Base-by-base conservation (phyloP, 2,329 filamentous ascomycete species). In the Microdochium paspali region DNA sequence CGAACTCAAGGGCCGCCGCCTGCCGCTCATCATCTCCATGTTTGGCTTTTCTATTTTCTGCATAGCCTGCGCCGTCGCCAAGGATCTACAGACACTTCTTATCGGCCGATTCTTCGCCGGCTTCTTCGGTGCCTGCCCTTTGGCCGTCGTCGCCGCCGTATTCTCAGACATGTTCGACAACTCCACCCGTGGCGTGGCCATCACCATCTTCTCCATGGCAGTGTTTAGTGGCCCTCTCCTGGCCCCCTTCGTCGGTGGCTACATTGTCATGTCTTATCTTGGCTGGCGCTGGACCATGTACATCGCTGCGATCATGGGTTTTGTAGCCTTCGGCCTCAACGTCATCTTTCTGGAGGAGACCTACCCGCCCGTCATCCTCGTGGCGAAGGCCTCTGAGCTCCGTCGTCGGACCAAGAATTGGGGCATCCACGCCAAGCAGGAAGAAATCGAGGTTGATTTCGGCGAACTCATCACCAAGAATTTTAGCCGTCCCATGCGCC, bases 211-310 rank as follows among this genome's bases (percentile, higher is more conserved):
- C 60, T 71, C 75, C 40, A 75, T 81, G 68, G 71, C 73, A 13
- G 78, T 86, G 31, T 87, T 87, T 55, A 73, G 77, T 1, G 83
- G 82, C 4, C 84, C 84, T 0, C 68, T 86, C 23, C 64, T 85
- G 28, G 83, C 80, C 0, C 84, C 84, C 5, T 80, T 86, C 44
- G 75, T 85, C 45, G 84, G 84, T 45, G 82, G 82, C 18, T 87
- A 81, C 66, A 84, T 84, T 44, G 71, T 72, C 24, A 66, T 79
- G 21, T 79, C 76, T 6, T 65, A 79, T 57, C 72, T 85, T 25
- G 82, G 82, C 50, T 88, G 84, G 84, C 77, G 84, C 51, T 88
- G 84, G 84, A 86, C 82, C 4, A 75, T 83, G 66, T 87, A 84
- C 60, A 64, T 84, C 24, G 63, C 69, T 23, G 67, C 76, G 49